Base-by-base conservation (phyloP, 306 rosid species). In the Vachellia pachyceras region DNA sequence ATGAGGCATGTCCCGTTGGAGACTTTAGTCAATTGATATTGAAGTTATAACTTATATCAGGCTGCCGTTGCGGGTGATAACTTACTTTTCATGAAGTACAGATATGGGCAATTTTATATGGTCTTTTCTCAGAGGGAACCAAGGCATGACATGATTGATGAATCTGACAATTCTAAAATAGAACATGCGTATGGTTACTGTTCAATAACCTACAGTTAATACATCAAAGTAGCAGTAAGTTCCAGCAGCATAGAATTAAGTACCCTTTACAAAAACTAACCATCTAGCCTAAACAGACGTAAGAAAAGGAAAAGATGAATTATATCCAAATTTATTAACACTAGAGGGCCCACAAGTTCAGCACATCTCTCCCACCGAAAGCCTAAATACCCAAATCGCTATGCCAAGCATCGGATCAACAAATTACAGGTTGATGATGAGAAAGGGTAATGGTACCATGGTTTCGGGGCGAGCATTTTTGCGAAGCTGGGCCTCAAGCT, bases 401-500 rank as follows among this genome's bases (percentile, higher is more conserved):
- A 50, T 25, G 23, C 41, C 40, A 23, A 49, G 54, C 23, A 75
- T 58, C 42, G 2, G 25, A 14, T 23, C 6, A 60, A 41, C 17
- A 10, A 44, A 18, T 5, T 37, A 55, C 44, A 22, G 29, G 15
- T 0, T 25, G 29, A 42, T 3, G 61, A 65, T 40, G 11, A 65
- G 15, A 50, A 67, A 68, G 1, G 18, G 17, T 0, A 25, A 23
- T 54, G 64, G 36, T 87, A 86, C 97, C 77, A 81, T 49, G 40
- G 99, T 73, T n/a, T 95, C 98, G 44, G 96, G 95, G 44, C 99
- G 94, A 36, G 97, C 93, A 46, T 75, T 89, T 69, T 80, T 87
- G 77, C 97, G 99, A 79, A 95, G 99, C 15, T 86, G 91, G 54
- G 93, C 82, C 69, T 93, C 97, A 65, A 95, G 97, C 78, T 90